These are phyloP conservation scores for Musa schizocarpa DNA, from an alignment of 176 grass and related monocot species.

Conservation along the genomic window DNA sequence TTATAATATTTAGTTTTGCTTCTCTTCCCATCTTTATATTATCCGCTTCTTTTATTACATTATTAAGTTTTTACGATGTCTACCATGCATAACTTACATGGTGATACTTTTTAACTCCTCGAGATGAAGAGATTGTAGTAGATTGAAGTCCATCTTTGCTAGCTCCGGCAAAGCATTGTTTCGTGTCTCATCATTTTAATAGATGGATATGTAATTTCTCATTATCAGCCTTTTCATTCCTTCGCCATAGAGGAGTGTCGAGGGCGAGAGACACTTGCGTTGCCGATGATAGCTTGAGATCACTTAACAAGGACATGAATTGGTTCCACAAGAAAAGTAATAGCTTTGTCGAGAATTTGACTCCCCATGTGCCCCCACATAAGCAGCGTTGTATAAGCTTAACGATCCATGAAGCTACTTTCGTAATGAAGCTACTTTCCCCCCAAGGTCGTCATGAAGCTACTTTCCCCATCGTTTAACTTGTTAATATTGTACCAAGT, in stretches of 20 bases:
- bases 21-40: too few relatives aligned
- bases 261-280: slow-evolving; percentile 7
- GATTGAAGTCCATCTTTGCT: slow-evolving; percentile 32
- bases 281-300: not conserved
- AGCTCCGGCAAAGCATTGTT: slow-evolving; percentile 14
- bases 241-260: not conserved
- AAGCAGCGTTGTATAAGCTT: too few relatives aligned
- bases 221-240: slow-evolving; percentile 15
- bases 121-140: slow-evolving; percentile 27
- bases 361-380: not conserved
- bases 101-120: slow-evolving; percentile 21
- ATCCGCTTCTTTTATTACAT: too few relatives aligned
- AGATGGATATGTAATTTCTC: slow-evolving; percentile 26
- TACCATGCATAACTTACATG: not conserved
- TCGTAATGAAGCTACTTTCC: too few relatives aligned
- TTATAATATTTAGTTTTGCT: too few relatives aligned
- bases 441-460: too few relatives aligned
- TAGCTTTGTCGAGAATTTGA: not conserved
- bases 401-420: too few relatives aligned
- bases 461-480: too few relatives aligned
- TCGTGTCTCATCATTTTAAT: not conserved
- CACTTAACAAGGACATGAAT: not conserved
- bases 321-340: not conserved
- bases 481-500: too few relatives aligned
- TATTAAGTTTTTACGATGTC: too few relatives aligned